A percentile compares a stretch with the other conserved stretches of the same genome.
These are phyloP conservation scores for Hanseniaspora sp. DNA, from an alignment of 1,139 yeast species.

Conservation along the genomic window DNA sequence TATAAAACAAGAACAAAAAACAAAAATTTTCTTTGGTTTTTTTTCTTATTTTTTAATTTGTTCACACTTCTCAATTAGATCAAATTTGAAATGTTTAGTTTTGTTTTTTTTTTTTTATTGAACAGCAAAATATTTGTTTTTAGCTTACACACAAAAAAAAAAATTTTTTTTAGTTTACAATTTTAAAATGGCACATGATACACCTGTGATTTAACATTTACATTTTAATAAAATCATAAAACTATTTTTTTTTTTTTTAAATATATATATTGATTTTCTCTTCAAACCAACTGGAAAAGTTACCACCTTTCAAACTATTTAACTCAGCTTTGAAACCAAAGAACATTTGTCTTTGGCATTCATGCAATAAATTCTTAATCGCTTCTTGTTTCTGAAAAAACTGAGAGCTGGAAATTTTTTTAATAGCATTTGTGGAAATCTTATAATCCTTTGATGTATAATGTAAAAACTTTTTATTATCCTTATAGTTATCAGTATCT, in stretches of 20 bases:
- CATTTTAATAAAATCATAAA: too few relatives aligned
- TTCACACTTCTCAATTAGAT: background rate
- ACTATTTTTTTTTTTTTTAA: background rate
- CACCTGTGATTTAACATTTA: too few relatives aligned
- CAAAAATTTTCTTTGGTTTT: too few relatives aligned
- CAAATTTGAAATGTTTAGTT: background rate
- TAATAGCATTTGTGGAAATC: conserved; percentile 15
- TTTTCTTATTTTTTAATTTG: background rate
- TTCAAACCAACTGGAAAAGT: conserved; percentile 16
- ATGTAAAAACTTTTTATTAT: conserved; percentile 3
- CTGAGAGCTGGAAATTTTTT: background rate
- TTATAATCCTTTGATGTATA: conserved; percentile 11
- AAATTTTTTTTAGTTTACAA: background rate
- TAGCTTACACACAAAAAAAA: background rate
- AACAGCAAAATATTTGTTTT: background rate
- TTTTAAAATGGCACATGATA: background rate
- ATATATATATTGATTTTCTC: conserved; percentile 10
- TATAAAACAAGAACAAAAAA: too few relatives aligned
- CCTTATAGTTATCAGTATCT: conserved; percentile 13
- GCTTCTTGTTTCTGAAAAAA: background rate
- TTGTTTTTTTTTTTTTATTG: background rate
- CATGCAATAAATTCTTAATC: conserved; percentile 17
- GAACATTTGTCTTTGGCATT: conserved; percentile 30
- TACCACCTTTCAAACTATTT: conserved; percentile 22
- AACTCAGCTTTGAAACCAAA: conserved; percentile 30